Evolutionary conservation across 306 rosid species (phyloP), one percentile per base, ranked within the genome.

Genomic region (Lathyrus aphaca): DNA sequence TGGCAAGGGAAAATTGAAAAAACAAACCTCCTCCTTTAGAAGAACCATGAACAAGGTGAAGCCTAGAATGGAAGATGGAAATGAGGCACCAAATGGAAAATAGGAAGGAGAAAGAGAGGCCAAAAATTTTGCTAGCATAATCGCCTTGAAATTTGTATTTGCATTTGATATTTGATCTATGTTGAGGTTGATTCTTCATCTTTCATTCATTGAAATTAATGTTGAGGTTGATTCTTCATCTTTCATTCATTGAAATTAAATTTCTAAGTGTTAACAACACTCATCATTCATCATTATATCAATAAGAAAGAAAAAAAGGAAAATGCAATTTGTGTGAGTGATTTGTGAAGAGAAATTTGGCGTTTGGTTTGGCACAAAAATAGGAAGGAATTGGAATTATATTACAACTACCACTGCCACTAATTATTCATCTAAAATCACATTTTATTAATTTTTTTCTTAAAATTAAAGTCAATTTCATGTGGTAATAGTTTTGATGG

Each of bases 21-120:
- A 6, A 42, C 40, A 2, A 1, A 88, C 91, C 97, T 82, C 88
- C 96, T 82, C 66, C 79, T 27, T 16, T 16, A 45, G 18, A 12
- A 25, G 68, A 81, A 17, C 85, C 92, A 42, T 82, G 82, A 75
- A 87, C 86, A 53, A 84, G 77, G 66, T 80, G 85, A 77, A 85
- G 88, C 17, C 73, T 76, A 67, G 86, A 72, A 79, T 84, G 78
- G 84, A 81, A 80, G 68, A 86, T 55, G 77, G 87, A 84, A 45
- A 81, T 68, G 50, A 91, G 85, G 53, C 90, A 88, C 84, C 88
- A 87, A 0, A 89, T 81, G 2, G 90, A 87, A 71, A 91, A 69
- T 51, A 88, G 25, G 66, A 88, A 81, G 66, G 97, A 83, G 15
- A 87, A 73, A 38, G 94, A 91, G 45, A 88, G 83, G 74, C 88